Evolutionary conservation across 108 stramenopile species (phyloP).

Genomic region (Fistulifera pelliculosa): DNA sequence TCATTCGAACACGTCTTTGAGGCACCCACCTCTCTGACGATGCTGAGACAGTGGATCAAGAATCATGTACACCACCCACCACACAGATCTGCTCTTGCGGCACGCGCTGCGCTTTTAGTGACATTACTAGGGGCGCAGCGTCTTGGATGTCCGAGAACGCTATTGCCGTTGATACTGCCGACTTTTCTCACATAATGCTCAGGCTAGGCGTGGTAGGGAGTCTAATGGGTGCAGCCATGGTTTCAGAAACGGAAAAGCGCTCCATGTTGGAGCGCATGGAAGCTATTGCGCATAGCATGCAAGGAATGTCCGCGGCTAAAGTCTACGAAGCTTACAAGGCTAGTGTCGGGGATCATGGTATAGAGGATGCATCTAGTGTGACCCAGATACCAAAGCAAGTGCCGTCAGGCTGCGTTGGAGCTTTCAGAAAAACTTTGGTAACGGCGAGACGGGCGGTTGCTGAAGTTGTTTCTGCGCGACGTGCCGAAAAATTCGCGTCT

Average conservation of each 20-base stretch:
- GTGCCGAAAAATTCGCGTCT: slow-evolving; percentile 34
- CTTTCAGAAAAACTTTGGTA: slow-evolving; percentile 47
- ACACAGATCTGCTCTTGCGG: slow-evolving; percentile 1
- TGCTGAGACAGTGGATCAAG: background rate
- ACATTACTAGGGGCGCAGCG: slow-evolving; percentile 49
- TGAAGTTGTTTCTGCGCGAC: slow-evolving; percentile 28
- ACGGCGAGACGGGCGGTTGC: slow-evolving; percentile 30
- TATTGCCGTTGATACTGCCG: slow-evolving; percentile 6
- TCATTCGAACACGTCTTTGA: slow-evolving; percentile 45
- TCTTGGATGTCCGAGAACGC: background rate
- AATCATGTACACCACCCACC: slow-evolving; percentile 3
- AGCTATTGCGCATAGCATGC: background rate
- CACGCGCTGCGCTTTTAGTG: slow-evolving; percentile 42
- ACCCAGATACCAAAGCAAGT: slow-evolving; percentile 2
- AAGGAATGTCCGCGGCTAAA: slow-evolving; percentile 11
- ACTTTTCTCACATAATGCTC: slow-evolving; percentile 45
- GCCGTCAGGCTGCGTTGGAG: slow-evolving; percentile 60
- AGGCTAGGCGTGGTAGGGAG: slow-evolving; percentile 58
- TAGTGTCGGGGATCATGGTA: no score
- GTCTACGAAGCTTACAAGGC: slow-evolving; percentile 38
- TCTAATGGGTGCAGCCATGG: slow-evolving; percentile 31
- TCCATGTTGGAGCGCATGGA: slow-evolving; percentile 3
- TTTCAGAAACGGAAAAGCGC: slow-evolving; percentile 2
- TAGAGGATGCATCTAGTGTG: background rate
- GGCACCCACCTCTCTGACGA: slow-evolving; percentile 5